Conservation (phyloP, 2,329 filamentous ascomycete species). For the Fonsecaea nubica region DNA sequence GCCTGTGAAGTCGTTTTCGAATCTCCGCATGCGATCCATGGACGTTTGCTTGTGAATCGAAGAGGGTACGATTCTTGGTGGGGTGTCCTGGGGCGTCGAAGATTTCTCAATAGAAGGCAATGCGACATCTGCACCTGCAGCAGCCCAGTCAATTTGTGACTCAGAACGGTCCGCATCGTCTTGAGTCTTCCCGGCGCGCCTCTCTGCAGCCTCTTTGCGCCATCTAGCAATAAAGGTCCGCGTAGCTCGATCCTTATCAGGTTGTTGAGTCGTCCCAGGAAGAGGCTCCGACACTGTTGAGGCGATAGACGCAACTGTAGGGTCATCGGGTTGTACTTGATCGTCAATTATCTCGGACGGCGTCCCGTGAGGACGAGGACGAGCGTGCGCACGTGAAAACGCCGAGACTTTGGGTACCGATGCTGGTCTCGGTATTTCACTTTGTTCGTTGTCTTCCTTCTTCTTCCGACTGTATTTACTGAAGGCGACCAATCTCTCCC, state of each 20-base stretch:
- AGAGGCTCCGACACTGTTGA: slow-evolving; percentile 29
- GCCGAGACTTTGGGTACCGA: slow-evolving; percentile 19
- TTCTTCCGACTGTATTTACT: slow-evolving; percentile 24
- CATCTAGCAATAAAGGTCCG: slow-evolving; percentile 31
- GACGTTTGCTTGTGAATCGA: slow-evolving; percentile 33
- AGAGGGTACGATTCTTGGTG: slow-evolving; percentile 30
- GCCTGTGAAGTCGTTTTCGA: slow-evolving; percentile 44
- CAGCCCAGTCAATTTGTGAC: slow-evolving; percentile 39
- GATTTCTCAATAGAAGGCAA: slow-evolving; percentile 36
- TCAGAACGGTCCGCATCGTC: slow-evolving; percentile 15
- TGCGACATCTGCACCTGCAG: slow-evolving; percentile 37
- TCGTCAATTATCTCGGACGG: slow-evolving; percentile 14
- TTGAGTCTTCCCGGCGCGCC: slow-evolving; percentile 17
- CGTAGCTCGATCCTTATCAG: slow-evolving; percentile 12
- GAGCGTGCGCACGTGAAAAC: slow-evolving; percentile 31
- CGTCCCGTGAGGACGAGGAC: slow-evolving; percentile 12
- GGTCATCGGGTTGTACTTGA: slow-evolving; percentile 6
- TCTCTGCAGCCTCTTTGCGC: slow-evolving; percentile 30
- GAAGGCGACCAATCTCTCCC: slow-evolving; percentile 27
- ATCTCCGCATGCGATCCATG: slow-evolving; percentile 37
- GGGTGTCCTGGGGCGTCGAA: slow-evolving; percentile 34
- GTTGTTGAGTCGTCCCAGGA: slow-evolving; percentile 2
- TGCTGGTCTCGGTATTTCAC: slow-evolving; percentile 4
- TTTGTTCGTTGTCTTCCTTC: not conserved
- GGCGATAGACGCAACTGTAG: slow-evolving; percentile 19